Conservation (phyloP, 2,329 filamentous ascomycete genomes). For the Fusarium vanettenii region DNA sequence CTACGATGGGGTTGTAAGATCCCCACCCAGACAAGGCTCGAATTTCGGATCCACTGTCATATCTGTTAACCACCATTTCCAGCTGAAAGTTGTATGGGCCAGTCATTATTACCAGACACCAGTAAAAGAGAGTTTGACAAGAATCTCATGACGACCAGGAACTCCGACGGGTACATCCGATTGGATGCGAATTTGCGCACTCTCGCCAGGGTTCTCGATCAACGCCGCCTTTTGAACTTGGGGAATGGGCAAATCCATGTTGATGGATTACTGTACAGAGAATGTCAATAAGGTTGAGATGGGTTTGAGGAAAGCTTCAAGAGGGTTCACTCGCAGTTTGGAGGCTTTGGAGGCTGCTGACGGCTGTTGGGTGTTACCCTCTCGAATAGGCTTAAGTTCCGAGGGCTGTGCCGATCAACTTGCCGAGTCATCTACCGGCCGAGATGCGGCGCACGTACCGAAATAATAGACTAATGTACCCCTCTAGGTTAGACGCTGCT, state of each 20-base stretch:
- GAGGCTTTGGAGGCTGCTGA: background rate
- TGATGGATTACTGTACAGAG: background rate
- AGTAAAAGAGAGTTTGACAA: slow-evolving; percentile 33
- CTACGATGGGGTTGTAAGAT: slow-evolving; percentile 40
- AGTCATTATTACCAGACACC: slow-evolving; percentile 32
- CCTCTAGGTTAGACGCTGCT: background rate
- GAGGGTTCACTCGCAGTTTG: background rate
- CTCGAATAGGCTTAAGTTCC: background rate
- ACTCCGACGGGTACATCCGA: slow-evolving; percentile 4
- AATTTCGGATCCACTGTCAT: slow-evolving; percentile 45
- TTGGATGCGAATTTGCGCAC: slow-evolving; percentile 2
- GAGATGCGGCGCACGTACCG: background rate
- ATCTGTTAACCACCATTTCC: background rate
- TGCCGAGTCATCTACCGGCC: slow-evolving; percentile 18
- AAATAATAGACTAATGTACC: background rate
- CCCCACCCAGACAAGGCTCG: slow-evolving; percentile 46
- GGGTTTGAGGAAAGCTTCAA: background rate
- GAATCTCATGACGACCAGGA: slow-evolving; percentile 8
- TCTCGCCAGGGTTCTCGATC: slow-evolving; percentile 24
- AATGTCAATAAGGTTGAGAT: too few relatives aligned
- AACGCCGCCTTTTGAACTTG: slow-evolving; percentile 25
- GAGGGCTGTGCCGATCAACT: slow-evolving; percentile 3
- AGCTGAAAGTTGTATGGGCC: background rate
- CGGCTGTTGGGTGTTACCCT: background rate
- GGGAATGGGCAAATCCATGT: slow-evolving; percentile 12